Conservation (phyloP, 2,329 filamentous ascomycete species). For the Sporothrix phasma region DNA sequence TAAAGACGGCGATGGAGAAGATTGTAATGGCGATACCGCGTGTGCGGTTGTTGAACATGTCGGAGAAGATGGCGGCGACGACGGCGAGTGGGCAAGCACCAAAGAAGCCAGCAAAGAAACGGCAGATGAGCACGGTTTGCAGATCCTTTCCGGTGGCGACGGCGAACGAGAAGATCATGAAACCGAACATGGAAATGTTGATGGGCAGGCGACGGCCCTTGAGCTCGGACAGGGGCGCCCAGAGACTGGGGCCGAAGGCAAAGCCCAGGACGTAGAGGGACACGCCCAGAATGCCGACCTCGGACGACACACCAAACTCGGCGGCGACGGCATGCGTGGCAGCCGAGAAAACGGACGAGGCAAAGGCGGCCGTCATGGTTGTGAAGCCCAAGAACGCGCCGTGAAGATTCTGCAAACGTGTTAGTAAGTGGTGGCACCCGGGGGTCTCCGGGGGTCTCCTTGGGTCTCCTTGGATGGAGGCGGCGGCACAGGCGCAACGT, state of each 20-base stretch:
- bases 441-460: too few relatives aligned
- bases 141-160: constrained; percentile 57
- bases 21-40: constrained; percentile 49
- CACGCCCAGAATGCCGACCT: constrained; percentile 55
- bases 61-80: constrained; percentile 60
- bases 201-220: constrained; percentile 56
- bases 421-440: not conserved
- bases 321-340: constrained; percentile 48
- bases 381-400: constrained; percentile 62
- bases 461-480: too few relatives aligned
- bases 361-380: constrained; percentile 61
- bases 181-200: constrained; percentile 54
- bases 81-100: constrained; percentile 59
- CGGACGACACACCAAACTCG: constrained; percentile 49
- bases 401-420: constrained; percentile 44
- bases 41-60: constrained; percentile 58
- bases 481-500: too few relatives aligned
- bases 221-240: constrained; percentile 64
- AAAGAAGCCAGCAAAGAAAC: constrained; percentile 66
- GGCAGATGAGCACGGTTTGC: constrained; percentile 58
- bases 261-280: constrained; percentile 64
- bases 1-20: constrained; percentile 54
- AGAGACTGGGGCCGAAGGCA: constrained; percentile 60
- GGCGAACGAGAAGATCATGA: constrained; percentile 58
- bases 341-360: constrained; percentile 64